These are phyloP conservation scores for Inga laurina DNA, from an alignment of 306 rosid genomes.

Conservation along the genomic window DNA sequence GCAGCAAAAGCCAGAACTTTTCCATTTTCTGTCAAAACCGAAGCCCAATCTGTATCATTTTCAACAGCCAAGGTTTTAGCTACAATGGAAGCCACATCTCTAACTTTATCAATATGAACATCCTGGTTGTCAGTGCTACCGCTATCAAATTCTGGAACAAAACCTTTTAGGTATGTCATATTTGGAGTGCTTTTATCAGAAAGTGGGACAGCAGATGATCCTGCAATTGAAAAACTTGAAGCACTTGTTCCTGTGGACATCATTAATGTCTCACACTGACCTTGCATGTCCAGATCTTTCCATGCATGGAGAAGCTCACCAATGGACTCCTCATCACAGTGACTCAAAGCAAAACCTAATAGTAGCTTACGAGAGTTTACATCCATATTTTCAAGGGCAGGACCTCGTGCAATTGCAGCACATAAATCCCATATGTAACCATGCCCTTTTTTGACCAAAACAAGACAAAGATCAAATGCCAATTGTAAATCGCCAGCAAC, in stretches of 20 bases:
- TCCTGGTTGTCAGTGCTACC: constrained; percentile 55
- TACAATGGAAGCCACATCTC: constrained; percentile 53
- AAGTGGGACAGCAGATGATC: constrained; percentile 55
- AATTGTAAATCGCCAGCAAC: constrained; percentile 98
- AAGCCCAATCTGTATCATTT: constrained; percentile 67
- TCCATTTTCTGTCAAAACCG: constrained; percentile 76
- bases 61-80: constrained; percentile 72
- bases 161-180: constrained; percentile 46
- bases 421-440: constrained; percentile 95
- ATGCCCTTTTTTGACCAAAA: constrained; percentile 84
- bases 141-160: constrained; percentile 45
- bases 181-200: constrained; percentile 48
- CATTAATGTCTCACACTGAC: constrained; percentile 76
- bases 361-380: constrained; percentile 84
- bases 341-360: constrained; percentile 89
- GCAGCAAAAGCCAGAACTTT: constrained; percentile 80
- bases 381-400: constrained; percentile 96
- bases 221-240: constrained; percentile 56
- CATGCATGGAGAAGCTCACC: constrained; percentile 90
- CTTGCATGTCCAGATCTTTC: constrained; percentile 98
- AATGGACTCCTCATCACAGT: constrained; percentile 92
- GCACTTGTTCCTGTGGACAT: constrained; percentile 54
- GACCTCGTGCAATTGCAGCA: constrained; percentile 99
- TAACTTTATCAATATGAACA: constrained; percentile 53
- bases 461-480: constrained; percentile 97